Evolutionary conservation across 768 basidiomycete species (phyloP), one percentile per base, ranked within the genome.

Genomic region (Dioszegia crocea): DNA sequence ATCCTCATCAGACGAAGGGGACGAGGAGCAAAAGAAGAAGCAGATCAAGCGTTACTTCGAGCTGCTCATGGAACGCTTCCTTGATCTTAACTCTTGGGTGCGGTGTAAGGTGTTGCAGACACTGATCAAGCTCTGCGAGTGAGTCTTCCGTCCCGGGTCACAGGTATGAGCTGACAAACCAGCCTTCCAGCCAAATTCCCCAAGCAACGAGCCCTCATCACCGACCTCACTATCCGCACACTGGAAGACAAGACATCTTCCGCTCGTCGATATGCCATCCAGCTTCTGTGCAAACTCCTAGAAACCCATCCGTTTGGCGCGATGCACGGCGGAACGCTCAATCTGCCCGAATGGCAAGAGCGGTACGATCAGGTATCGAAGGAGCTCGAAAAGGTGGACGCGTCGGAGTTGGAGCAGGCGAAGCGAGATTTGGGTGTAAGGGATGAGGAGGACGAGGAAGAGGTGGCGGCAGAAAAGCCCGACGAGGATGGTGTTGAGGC

Each of bases 31-130:
- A 59, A 74, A 74, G 65, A 76, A 75, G 55, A 76, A 78, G 67
- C 86, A 92, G 70, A 84, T 96, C 72, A 84, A 83, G 60, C 82
- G 81, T 0, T 83, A 93, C 36, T 96, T 88, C 76, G 87, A 89
- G 38, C 81, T 89, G 16, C 84, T 99, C 29, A 83, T 89, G 47
- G 88, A 89, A 63, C 86, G 94, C n/a, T 85, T 86, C 57, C 83
- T 93, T 57, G 96, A 98, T 76, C 74, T 87, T 12, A 88, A 88
- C 43, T 87, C 87, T 48, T 98, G 92, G 76, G 94, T 99, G 30
- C 87, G 96, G 50, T 83, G 84, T 52, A 97, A 92, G 74, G 89
- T 93, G 24, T 82, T 97, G 44, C 75, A 81, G 8, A 89, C 88
- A 0, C 78, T 96, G 48, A 80, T 83, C 41, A 86, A 85, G 68